Evolutionary conservation across 768 basidiomycete species (phyloP).

Genomic region (Lactarius indigo): DNA sequence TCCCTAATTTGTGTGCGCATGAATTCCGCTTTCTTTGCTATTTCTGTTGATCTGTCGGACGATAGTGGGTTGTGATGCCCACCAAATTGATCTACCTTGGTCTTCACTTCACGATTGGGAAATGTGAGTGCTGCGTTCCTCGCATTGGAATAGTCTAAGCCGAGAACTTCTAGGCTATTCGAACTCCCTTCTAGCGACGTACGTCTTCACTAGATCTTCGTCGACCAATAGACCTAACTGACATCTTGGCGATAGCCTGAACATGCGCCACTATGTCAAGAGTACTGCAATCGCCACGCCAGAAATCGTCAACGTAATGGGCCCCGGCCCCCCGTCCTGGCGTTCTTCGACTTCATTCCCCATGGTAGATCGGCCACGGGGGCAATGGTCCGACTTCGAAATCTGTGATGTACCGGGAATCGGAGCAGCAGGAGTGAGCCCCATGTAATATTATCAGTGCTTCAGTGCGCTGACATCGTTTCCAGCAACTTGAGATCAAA

Average conservation of each 20-base stretch:
- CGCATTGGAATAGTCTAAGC: not conserved
- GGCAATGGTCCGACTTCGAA: not conserved
- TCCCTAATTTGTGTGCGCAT: conserved; percentile 11
- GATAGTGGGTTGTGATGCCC: conserved; percentile 17
- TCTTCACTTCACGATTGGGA: conserved; percentile 20
- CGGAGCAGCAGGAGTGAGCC: not conserved
- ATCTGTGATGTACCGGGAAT: not conserved
- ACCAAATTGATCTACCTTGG: conserved; percentile 12
- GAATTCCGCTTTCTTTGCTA: not conserved
- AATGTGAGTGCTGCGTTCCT: conserved; percentile 2
- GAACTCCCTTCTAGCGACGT: conserved; percentile 20
- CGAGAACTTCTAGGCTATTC: conserved; percentile 12
- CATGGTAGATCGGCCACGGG: not conserved
- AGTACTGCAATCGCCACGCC: not conserved
- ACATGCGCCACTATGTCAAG: conserved; percentile 23
- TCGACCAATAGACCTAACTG: not conserved
- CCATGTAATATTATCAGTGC: not conserved
- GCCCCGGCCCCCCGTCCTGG: not conserved
- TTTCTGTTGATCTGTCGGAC: not conserved
- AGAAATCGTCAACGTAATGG: not conserved
- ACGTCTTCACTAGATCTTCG: not conserved
- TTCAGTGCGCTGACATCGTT: not conserved
- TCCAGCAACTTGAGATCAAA: conserved; percentile 15
- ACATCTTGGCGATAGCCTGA: conserved; percentile 9
- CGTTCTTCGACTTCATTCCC: not conserved